These are phyloP conservation scores for Neoascochyta sp. DNA, from an alignment of 2,329 filamentous ascomycete genomes.

Conservation along the genomic window DNA sequence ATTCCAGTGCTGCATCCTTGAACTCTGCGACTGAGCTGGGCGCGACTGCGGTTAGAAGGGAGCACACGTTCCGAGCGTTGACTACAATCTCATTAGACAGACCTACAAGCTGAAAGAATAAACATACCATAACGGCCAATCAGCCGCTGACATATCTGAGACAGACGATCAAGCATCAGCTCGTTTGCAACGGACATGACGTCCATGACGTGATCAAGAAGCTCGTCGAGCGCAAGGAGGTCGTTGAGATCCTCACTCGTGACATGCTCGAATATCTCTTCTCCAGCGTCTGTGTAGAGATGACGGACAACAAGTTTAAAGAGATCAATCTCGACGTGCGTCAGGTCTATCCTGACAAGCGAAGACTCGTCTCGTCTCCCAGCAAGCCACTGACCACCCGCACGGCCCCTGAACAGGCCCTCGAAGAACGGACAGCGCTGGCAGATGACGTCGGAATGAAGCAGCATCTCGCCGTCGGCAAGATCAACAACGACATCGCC, in stretches of 20 bases:
- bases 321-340: slow-evolving; percentile 68
- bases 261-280: slow-evolving; percentile 76
- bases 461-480: slow-evolving; percentile 63
- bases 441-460: slow-evolving; percentile 76
- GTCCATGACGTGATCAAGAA: slow-evolving; percentile 84
- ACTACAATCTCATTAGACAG: slow-evolving; percentile 17
- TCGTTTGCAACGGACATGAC: slow-evolving; percentile 89
- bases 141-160: slow-evolving; percentile 81
- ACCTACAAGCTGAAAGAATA: slow-evolving; percentile 10
- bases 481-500: slow-evolving; percentile 78
- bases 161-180: slow-evolving; percentile 87
- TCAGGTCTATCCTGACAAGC: slow-evolving; percentile 70
- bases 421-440: slow-evolving; percentile 89
- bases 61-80: slow-evolving; percentile 69
- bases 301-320: slow-evolving; percentile 78
- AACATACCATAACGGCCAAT: slow-evolving; percentile 70
- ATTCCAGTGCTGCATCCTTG: slow-evolving; percentile 83
- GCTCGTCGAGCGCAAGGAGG: slow-evolving; percentile 62
- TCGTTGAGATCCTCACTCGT: slow-evolving; percentile 56
- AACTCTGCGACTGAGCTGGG: slow-evolving; percentile 80
- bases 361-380: slow-evolving; percentile 56
- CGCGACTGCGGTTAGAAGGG: slow-evolving; percentile 79
- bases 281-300: slow-evolving; percentile 78
- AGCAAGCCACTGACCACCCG: slow-evolving; percentile 78
- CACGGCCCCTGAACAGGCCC: slow-evolving; percentile 83